phyloP scores from a whole-genome alignment of 164 flowering plant genomes.

The Amborella trichopoda region DNA sequence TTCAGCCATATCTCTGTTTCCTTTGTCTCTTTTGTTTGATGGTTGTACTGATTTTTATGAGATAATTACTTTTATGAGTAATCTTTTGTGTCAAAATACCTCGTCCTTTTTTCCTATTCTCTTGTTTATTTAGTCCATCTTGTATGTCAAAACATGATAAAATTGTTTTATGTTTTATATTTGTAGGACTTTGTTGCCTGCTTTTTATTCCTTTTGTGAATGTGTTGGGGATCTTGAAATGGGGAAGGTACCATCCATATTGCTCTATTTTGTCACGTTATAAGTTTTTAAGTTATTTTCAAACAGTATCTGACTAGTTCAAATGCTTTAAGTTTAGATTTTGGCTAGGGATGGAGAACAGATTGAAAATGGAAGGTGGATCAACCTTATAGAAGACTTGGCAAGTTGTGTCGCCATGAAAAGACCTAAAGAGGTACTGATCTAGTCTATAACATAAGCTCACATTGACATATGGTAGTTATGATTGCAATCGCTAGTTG shows the following conservation, averaged over 20 bases:
- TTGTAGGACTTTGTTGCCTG: conserved; percentile 57
- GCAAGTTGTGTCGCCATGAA: conserved; percentile 84
- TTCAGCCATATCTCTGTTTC: too few relatives aligned
- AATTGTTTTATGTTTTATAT: background rate
- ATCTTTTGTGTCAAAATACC: too few relatives aligned
- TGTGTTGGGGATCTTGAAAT: conserved; percentile 99
- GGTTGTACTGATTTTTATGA: too few relatives aligned
- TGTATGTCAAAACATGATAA: background rate
- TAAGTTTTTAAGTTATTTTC: background rate
- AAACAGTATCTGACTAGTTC: background rate
- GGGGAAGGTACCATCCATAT: conserved; percentile 71
- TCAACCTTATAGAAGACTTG: conserved; percentile 72
- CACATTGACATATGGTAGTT: too few relatives aligned
- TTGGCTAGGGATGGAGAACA: conserved; percentile 80
- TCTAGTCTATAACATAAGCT: too few relatives aligned
- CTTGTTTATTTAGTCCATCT: background rate
- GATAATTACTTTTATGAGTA: background rate
- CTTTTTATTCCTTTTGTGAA: conserved; percentile 96
- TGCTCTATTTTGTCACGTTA: background rate
- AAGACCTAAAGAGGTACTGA: conserved; percentile 90
- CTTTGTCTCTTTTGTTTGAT: too few relatives aligned
- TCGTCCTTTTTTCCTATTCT: background rate
- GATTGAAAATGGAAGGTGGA: conserved; percentile 78
- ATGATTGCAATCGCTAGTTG: too few relatives aligned
- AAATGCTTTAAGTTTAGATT: conserved; percentile 30